Conservation (phyloP, 345 rosid species). For the Lepidium africanum region DNA sequence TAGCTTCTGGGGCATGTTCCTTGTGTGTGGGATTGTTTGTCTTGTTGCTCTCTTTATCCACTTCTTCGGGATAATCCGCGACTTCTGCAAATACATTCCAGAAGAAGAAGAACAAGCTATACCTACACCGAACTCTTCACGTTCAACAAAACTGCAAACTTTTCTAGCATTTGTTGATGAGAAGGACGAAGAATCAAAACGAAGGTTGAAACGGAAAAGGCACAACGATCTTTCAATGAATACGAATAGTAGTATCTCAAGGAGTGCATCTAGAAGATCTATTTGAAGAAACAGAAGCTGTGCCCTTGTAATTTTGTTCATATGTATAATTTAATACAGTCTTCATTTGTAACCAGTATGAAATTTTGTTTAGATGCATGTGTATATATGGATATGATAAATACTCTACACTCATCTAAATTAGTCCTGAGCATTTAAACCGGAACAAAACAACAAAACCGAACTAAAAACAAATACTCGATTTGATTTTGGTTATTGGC, state of each 20-base stretch:
- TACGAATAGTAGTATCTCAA: not conserved
- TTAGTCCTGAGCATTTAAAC: no score
- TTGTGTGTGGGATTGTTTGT: slow-evolving; percentile 63
- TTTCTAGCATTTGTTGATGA: slow-evolving; percentile 57
- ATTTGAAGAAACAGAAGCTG: slow-evolving; percentile 4
- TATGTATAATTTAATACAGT: not conserved
- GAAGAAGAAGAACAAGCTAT: slow-evolving; percentile 3
- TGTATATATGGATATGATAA: no score
- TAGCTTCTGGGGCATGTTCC: slow-evolving; percentile 85
- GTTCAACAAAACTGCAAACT: slow-evolving; percentile 40
- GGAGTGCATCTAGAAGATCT: slow-evolving; percentile 2
- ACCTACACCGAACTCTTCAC: slow-evolving; percentile 28
- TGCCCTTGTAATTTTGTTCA: not conserved
- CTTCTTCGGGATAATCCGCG: slow-evolving; percentile 36
- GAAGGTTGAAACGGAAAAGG: slow-evolving; percentile 52
- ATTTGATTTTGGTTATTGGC: no score
- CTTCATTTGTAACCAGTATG: not conserved
- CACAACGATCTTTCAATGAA: slow-evolving; percentile 24
- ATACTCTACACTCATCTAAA: no score
- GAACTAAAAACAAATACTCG: no score
- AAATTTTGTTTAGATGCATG: slow-evolving; percentile 7
- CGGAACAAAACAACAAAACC: no score
- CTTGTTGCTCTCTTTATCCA: slow-evolving; percentile 49
- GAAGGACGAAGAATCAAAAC: slow-evolving; percentile 40
- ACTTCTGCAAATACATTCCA: slow-evolving; percentile 34